A percentile compares a stretch with the other conserved stretches of the same genome.
Evolutionary conservation across 179 eudicot species (phyloP).

Genomic region (Nepenthes alata): DNA sequence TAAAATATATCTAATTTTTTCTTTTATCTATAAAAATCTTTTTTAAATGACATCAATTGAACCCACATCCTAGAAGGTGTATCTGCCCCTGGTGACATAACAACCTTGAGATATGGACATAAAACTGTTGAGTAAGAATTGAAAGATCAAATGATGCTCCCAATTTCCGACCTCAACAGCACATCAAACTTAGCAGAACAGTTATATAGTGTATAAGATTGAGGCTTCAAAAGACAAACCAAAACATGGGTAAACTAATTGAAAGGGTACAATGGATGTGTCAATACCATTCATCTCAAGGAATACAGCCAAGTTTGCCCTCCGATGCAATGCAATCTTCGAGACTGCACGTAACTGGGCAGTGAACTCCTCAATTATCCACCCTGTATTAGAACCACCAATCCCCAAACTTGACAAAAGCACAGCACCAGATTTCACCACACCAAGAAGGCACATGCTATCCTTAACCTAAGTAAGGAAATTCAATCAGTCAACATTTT

Average conservation of each 20-base stretch:
- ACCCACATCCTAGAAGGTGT: no score
- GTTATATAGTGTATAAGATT: no score
- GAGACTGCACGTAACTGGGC: constrained; percentile 98
- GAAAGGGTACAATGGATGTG: not conserved
- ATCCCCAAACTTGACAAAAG: constrained; percentile 72
- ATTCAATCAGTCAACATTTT: not conserved
- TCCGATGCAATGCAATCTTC: constrained; percentile 86
- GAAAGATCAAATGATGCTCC: no score
- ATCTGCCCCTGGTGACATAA: no score
- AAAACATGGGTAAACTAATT: not conserved
- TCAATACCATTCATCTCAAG: constrained; percentile 76
- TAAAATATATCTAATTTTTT: no score
- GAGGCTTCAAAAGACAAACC: not conserved
- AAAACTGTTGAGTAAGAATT: no score
- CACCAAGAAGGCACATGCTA: constrained; percentile 88
- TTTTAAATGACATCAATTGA: no score
- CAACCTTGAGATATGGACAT: no score
- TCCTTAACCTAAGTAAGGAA: constrained; percentile 69
- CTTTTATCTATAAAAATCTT: no score
- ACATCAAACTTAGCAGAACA: no score
- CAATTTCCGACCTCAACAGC: no score
- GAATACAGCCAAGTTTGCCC: constrained; percentile 75
- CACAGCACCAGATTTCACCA: constrained; percentile 60
- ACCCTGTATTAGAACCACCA: constrained; percentile 71
- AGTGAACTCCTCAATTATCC: constrained; percentile 92